Evolutionary conservation across 306 rosid genomes (phyloP).

Genomic region (Corylus americana): DNA sequence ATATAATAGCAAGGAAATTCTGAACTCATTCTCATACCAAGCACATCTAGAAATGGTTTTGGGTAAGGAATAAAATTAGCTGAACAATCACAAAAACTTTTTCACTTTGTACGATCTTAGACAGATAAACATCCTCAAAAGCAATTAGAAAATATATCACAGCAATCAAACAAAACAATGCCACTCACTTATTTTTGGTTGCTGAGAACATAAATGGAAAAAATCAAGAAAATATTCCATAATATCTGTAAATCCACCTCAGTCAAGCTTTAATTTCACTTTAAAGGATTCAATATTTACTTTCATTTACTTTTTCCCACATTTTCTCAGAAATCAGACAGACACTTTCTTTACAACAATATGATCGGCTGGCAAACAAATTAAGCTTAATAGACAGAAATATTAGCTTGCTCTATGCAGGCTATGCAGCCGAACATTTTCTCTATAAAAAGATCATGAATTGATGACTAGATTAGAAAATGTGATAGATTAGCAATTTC

Average conservation of each 20-base stretch:
- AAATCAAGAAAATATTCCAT: not conserved
- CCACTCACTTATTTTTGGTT: not conserved
- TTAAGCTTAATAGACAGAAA: no score
- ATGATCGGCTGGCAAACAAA: no score
- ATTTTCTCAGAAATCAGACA: slow-evolving; percentile 10
- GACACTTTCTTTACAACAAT: not conserved
- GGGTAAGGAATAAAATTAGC: not conserved
- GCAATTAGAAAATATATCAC: no score
- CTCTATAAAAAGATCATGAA: no score
- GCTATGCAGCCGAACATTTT: no score
- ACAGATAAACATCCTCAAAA: not conserved
- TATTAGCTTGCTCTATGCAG: no score
- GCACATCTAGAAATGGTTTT: not conserved
- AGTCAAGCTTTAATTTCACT: not conserved
- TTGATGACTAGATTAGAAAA: no score
- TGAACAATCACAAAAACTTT: not conserved
- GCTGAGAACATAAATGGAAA: not conserved
- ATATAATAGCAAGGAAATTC: not conserved
- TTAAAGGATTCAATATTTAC: not conserved
- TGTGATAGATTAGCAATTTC: not conserved
- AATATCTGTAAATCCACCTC: not conserved
- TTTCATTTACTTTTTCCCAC: not conserved
- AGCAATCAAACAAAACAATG: no score
- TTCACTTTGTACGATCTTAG: not conserved
- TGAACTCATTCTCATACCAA: not conserved